Base-by-base conservation (phyloP, 2,329 filamentous ascomycete genomes). In the Penicillium sp. region DNA sequence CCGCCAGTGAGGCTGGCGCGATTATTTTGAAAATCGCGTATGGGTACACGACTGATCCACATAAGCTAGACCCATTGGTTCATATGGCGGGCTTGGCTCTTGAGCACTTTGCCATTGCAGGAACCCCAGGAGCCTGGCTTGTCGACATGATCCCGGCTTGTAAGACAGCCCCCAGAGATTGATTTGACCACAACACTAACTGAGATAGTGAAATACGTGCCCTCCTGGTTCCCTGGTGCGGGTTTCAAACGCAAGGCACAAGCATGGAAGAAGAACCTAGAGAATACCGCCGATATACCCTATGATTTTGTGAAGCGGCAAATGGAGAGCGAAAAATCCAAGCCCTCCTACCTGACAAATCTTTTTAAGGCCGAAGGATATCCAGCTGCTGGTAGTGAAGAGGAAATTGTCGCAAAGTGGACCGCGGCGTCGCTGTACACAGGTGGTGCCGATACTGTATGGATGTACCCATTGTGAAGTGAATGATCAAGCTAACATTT, bases 131-230 rank as follows among this genome's bases (percentile, higher is more conserved):
- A 7, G 70, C 66, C 8, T 82, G 75, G 74, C 58, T 74, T 8
- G 79, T 83, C 5, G 80, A 83, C 53, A 65, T 77, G 0, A 60
- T 82, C 1, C 80, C 80, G 1, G 74, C 73, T 43, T 60, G 78
- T 71, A 64, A 72, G 67, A 41, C n/a, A 67, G 8, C 14, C 26
- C 11, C 19, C 21, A 21, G 13, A 22, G 0, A 10, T 52, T n/a
- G 16, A 46, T n/a, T 7, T 10, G 24, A 3, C 33, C 7, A 1
- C 3, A 22, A 35, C 5, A 7, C 21, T 51, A 35, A 21, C 26
- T 10, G 5, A 27, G 3, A 24, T 19, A 71, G 66, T 79, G 37
- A 68, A 65, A 64, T 69, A 78, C 53, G 41, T 81, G 0, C 80
- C 80, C 0, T 68, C 76, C 2, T 80, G 79, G 75, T 62, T 78